Conservation (phyloP, 1,284 basidiomycete genomes). For the Irpex rosettiformis region DNA sequence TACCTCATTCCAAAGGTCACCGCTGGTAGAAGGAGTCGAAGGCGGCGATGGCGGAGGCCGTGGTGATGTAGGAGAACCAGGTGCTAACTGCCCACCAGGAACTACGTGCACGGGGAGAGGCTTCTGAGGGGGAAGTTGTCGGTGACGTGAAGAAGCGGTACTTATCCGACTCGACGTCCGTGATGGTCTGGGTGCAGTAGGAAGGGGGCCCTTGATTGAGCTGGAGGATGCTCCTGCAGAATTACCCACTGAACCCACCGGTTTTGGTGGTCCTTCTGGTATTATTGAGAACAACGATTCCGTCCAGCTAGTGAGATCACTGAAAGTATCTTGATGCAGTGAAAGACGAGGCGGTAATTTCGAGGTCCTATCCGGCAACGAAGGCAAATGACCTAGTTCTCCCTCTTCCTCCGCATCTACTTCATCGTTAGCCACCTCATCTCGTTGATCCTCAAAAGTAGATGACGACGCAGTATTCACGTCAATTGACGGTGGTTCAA, state of each 20-base stretch:
- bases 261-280: conserved; percentile 14
- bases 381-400: background rate
- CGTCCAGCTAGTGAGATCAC: conserved; percentile 28
- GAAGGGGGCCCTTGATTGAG: conserved; percentile 1
- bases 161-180: background rate
- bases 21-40: conserved; percentile 12
- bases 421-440: background rate
- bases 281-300: conserved; percentile 29
- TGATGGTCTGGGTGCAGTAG: conserved; percentile 4
- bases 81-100: conserved; percentile 11
- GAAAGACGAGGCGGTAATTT: conserved; percentile 25
- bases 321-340: conserved; percentile 23
- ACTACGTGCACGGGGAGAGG: conserved; percentile 22
- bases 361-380: conserved; percentile 8
- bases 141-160: conserved; percentile 2
- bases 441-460: background rate
- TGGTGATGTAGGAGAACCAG: conserved; percentile 11
- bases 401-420: background rate
- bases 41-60: conserved; percentile 18
- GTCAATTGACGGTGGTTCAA: background rate
- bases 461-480: background rate
- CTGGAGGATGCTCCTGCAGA: conserved; percentile 3
- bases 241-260: background rate
- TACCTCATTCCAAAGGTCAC: conserved; percentile 24
- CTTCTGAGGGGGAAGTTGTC: conserved; percentile 25